Percentiles rank a stretch among this genome's conserved stretches.
These are phyloP conservation scores for Carex sylvatica DNA, from an alignment of 202 grass and related monocot species.

Conservation along the genomic window DNA sequence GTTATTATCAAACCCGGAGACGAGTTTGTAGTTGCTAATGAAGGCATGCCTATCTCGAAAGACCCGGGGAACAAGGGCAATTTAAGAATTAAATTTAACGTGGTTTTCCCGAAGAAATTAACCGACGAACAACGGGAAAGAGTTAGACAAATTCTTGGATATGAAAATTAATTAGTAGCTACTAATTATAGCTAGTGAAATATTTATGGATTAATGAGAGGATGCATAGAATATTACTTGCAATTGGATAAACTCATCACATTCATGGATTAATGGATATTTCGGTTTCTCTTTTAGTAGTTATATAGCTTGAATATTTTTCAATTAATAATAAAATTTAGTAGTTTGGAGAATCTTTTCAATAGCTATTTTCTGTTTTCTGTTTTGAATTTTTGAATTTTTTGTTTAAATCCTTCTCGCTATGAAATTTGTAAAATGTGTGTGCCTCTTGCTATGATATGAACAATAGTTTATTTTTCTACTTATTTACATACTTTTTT, in stretches of 20 bases:
- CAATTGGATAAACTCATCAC: not conserved
- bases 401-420: too few species aligned
- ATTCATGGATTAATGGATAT: not conserved
- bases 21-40: constrained; percentile 49
- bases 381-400: too few species aligned
- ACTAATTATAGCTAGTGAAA: not conserved
- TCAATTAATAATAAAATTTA: not conserved
- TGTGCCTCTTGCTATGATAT: too few species aligned
- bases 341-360: not conserved
- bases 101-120: constrained; percentile 46
- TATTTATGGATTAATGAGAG: not conserved
- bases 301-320: not conserved
- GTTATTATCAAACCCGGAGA: constrained; percentile 43
- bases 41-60: constrained; percentile 74
- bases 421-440: too few species aligned
- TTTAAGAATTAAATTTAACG: constrained; percentile 51
- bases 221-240: not conserved
- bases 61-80: constrained; percentile 50
- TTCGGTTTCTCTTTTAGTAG: not conserved
- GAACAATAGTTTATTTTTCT: too few species aligned
- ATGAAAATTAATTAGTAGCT: not conserved
- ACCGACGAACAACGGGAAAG: constrained; percentile 17
- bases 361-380: too few species aligned
- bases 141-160: constrained; percentile 38
- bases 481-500: too few species aligned